A percentile compares a stretch with the other conserved stretches of the same genome.
Evolutionary conservation across 2,329 filamentous ascomycete species (phyloP).

Genomic region (Penicillium decumbens): DNA sequence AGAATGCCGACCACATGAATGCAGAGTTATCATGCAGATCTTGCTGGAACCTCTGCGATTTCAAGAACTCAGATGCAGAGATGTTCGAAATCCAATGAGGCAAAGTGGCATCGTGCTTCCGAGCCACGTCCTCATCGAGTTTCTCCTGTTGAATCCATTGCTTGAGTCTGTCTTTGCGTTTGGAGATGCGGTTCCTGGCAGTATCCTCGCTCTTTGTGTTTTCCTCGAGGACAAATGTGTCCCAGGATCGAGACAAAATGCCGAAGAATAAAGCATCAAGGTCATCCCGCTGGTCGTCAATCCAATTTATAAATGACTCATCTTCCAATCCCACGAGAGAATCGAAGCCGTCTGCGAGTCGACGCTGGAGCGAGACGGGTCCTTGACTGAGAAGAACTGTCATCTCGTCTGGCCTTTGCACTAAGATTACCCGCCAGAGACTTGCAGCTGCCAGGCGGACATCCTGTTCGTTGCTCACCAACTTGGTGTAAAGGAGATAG

Average conservation of each 20-base stretch:
- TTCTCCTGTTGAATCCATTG: conserved; percentile 70
- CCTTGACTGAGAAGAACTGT: conserved; percentile 67
- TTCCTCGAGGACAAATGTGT: conserved; percentile 76
- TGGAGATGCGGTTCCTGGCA: conserved; percentile 63
- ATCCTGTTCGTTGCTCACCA: conserved; percentile 64
- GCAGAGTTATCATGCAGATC: conserved; percentile 87
- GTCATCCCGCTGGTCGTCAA: conserved; percentile 72
- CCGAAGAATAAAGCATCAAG: conserved; percentile 80
- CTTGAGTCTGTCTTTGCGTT: conserved; percentile 75
- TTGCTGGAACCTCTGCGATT: conserved; percentile 81
- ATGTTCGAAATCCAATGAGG: conserved; percentile 94
- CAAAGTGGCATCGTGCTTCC: conserved; percentile 81
- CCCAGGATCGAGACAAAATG: conserved; percentile 76
- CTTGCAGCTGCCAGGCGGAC: conserved; percentile 74
- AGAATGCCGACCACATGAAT: conserved; percentile 70
- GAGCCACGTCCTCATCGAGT: conserved; percentile 64
- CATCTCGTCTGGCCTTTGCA: conserved; percentile 86
- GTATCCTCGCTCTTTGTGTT: conserved; percentile 76
- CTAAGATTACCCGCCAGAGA: conserved; percentile 84
- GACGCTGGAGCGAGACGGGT: conserved; percentile 64
- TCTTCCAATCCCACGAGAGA: conserved; percentile 85
- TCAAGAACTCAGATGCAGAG: conserved; percentile 83
- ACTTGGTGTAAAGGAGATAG: conserved; percentile 86
- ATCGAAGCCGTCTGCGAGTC: conserved; percentile 71
- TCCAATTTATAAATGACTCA: conserved; percentile 79